Base-by-base conservation (phyloP, 805 yeast species). In the Schwanniomyces pseudopolymorphus region DNA sequence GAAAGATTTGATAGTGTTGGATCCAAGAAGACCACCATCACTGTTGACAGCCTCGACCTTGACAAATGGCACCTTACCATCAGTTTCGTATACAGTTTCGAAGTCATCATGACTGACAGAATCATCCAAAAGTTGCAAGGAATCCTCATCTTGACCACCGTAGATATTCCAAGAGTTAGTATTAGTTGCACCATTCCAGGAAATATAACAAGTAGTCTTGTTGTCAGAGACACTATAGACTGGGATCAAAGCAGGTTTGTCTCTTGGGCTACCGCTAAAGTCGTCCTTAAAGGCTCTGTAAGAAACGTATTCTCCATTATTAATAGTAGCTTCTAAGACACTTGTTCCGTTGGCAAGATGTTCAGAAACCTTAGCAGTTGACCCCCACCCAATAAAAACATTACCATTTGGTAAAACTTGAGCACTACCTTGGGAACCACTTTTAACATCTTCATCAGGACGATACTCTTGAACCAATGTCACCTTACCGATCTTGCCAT, bases 171-270 rank as follows among this genome's bases (percentile, higher is more conserved):
- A 69, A 8, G 31, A 39, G 40, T 55, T 55, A 25, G 72, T 67
- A 22, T 51, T 44, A 2, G 73, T 68, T 43, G 67, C 73, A n/a
- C 72, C 74, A 52, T 67, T 69, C 72, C 73, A 69, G 27, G 67
- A 61, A 37, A 67, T 64, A 43, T 64, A 66, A 2, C 63, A 45
- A 7, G 41, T 38, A 3, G 63, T 55, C 8, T 56, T 54, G 9
- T 53, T 48, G 2, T 45, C 50, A 20, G 48, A 36, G 44, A 45
- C 40, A 40, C 55, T 60, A 27, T 52, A 53, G 19, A n/a, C 11
- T n/a, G 33, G n/a, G 14, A 47, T 43, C 5, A 61, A 51, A 1
- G 72, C 70, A 47, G 68, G 60, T 5, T 56, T 57, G 39, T 69
- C 73, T 17, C 55, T 47, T 8, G 73, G 69, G 31, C 40, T 41